Evolutionary conservation across 2,329 filamentous ascomycete genomes (phyloP), one percentile per base, ranked within the genome.

Genomic region (Coleophoma crateriformis): DNA sequence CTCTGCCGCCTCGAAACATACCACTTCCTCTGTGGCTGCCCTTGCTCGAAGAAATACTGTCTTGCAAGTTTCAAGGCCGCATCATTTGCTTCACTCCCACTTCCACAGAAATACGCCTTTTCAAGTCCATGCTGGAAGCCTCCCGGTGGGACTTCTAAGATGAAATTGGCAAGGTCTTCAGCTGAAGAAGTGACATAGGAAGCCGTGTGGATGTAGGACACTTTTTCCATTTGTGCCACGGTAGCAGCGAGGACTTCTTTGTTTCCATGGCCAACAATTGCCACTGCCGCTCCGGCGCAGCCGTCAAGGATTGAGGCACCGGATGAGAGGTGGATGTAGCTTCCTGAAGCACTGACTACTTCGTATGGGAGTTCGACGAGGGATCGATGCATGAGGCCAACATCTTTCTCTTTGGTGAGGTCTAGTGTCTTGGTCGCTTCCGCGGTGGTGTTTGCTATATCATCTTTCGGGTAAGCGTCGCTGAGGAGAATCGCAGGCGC

Each of bases 221-320:
- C 8, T 2, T 33, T 40, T 8, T 48, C 7, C 13, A 41, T 41
- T 41, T 48, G 46, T 14, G 71, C 59, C 4, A 70, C 64, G 40
- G 87, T 1, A 82, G 84, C 1, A 74, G 67, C 10, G 71, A 69
- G 11, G 88, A 48, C 77, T 34, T 81, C 71, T 32, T 70, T 60
- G 45, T 82, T 74, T 35, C 78, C 79, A 54, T 88, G 82, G 7
- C 87, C 87, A 14, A 90, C 69, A 58, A 81, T 83, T 7, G 80
- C 72, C 2, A 89, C 85, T 17, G 82, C 85, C 4, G 87, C 83
- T 12, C 87, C 87, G 33, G 84, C 79, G 22, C 82, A 86, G 1
- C 79, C 84, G 61, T 91, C 87, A 7, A 89, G 74, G 33, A 91
- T 76, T 40, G 68, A 70, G 33, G 75, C 71, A 2, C 81, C 82